These are phyloP conservation scores for Silene noctiflora DNA, from an alignment of 179 eudicot species.

Conservation along the genomic window DNA sequence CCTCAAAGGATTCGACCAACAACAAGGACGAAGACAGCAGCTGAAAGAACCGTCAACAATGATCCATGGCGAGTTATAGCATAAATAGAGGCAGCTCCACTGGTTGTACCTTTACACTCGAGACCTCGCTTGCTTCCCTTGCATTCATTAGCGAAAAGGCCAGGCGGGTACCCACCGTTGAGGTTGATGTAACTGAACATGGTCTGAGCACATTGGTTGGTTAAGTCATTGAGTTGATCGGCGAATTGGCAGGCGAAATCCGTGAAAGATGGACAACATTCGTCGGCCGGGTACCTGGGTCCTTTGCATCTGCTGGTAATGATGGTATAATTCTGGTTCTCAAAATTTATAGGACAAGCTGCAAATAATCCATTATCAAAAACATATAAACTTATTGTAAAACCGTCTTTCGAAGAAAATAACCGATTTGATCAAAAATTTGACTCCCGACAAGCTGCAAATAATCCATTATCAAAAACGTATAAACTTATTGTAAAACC, in stretches of 20 bases:
- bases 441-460: constrained; percentile 46
- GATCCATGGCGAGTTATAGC: neutral
- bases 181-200: constrained; percentile 82
- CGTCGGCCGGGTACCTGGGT: constrained; percentile 40
- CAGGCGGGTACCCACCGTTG: constrained; percentile 69
- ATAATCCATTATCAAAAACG: neutral
- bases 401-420: too few relatives aligned
- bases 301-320: constrained; percentile 70
- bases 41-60: neutral
- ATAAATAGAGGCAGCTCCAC: constrained; percentile 16
- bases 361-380: constrained; percentile 19
- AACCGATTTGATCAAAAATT: too few relatives aligned
- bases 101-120: constrained; percentile 31
- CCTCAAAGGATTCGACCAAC: constrained; percentile 1
- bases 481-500: too few relatives aligned
- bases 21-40: constrained; percentile 7
- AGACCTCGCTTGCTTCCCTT: constrained; percentile 50
- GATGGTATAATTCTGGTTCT: constrained; percentile 62
- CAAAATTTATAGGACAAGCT: constrained; percentile 71
- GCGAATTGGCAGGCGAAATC: constrained; percentile 62
- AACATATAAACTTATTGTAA: too few relatives aligned
- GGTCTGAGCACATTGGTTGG: constrained; percentile 56
- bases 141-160: constrained; percentile 59
- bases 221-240: constrained; percentile 41
- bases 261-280: constrained; percentile 51